phyloP scores from a whole-genome alignment of 768 basidiomycete genomes.

The Boletus tomentosulus region DNA sequence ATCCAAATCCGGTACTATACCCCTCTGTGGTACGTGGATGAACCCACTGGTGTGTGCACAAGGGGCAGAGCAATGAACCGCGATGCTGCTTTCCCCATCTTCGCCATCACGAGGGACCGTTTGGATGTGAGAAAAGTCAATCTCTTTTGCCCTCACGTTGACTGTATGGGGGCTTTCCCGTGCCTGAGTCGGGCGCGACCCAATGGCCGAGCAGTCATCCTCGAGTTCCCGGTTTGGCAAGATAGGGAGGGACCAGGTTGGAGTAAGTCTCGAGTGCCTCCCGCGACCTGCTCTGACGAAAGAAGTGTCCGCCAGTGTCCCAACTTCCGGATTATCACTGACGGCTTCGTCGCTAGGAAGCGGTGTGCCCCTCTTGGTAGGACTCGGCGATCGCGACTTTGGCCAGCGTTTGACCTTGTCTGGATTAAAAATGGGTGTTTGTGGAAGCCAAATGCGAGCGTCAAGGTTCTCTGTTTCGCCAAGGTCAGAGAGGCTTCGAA shows the following conservation, averaged over 20 bases:
- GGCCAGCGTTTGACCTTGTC: slow-evolving; percentile 24
- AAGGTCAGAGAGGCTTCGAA: slow-evolving; percentile 18
- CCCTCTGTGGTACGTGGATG: slow-evolving; percentile 12
- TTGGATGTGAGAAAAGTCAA: slow-evolving; percentile 15
- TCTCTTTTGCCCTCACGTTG: slow-evolving; percentile 4
- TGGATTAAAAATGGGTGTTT: slow-evolving; percentile 23
- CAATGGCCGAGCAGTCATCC: neutral
- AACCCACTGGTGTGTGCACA: slow-evolving; percentile 6
- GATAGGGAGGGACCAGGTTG: slow-evolving; percentile 18
- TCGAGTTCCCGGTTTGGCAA: slow-evolving; percentile 7
- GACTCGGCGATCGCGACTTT: slow-evolving; percentile 22
- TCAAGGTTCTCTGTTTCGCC: slow-evolving; percentile 12
- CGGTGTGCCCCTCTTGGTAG: slow-evolving; percentile 6
- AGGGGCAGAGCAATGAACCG: slow-evolving; percentile 16
- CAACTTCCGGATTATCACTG: neutral
- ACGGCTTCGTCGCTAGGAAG: neutral
- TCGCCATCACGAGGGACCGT: slow-evolving; percentile 13
- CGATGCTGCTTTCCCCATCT: slow-evolving; percentile 9
- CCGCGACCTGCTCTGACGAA: slow-evolving; percentile 22
- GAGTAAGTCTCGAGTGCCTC: slow-evolving; percentile 14
- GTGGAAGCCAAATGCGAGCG: slow-evolving; percentile 27
- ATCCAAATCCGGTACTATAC: slow-evolving; percentile 14
- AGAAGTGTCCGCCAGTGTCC: slow-evolving; percentile 1
- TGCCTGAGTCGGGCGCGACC: neutral
- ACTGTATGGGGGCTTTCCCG: neutral